phyloP scores from a whole-genome alignment of 257 asterid genomes.

The Linaria vulgaris region DNA sequence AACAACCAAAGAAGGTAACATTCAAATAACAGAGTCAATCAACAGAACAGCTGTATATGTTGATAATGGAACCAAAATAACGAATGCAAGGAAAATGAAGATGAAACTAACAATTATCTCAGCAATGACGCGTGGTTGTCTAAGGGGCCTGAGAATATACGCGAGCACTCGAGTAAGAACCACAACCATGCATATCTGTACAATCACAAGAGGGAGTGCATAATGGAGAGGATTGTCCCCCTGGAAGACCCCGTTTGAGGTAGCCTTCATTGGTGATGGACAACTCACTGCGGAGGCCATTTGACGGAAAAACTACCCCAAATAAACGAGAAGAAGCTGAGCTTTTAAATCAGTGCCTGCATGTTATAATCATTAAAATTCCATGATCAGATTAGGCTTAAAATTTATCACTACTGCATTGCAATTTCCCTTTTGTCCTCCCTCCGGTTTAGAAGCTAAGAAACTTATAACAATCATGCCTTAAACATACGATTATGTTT shows the following conservation, averaged over 20 bases:
- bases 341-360: conserved; percentile 41
- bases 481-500: too few relatives aligned
- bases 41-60: background rate
- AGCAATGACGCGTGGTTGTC: conserved; percentile 89
- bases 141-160: conserved; percentile 60
- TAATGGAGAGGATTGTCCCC: conserved; percentile 73
- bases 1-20: background rate
- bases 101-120: conserved; percentile 66
- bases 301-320: conserved; percentile 30
- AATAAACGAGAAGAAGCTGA: conserved; percentile 23
- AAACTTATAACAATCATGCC: too few relatives aligned
- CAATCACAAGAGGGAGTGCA: conserved; percentile 72
- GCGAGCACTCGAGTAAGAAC: conserved; percentile 62
- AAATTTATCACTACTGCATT: too few relatives aligned
- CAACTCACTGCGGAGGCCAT: conserved; percentile 56
- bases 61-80: background rate
- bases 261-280: conserved; percentile 67
- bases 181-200: conserved; percentile 72
- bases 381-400: too few relatives aligned
- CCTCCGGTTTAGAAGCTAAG: too few relatives aligned
- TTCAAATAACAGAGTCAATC: background rate
- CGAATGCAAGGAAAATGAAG: background rate
- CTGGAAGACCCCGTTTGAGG: conserved; percentile 79
- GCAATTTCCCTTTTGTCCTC: too few relatives aligned
- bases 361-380: background rate